Evolutionary conservation across 202 grass and related monocot genomes (phyloP).

Genomic region (Carex arenaria): DNA sequence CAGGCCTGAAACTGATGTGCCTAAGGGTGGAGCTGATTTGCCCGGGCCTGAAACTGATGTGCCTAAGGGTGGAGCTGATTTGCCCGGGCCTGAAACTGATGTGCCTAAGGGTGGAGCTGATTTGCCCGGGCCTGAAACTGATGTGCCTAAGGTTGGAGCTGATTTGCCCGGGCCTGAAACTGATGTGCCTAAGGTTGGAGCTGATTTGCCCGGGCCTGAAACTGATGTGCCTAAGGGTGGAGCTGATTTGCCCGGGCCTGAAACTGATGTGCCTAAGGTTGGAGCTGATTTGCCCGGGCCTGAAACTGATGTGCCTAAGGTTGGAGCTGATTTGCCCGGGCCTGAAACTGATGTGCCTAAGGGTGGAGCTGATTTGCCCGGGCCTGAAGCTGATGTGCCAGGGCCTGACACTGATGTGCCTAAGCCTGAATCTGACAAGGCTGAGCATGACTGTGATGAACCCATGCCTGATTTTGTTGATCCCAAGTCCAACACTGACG

Average conservation of each 20-base stretch:
- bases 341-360: background rate
- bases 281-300: background rate
- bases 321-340: background rate
- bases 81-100: background rate
- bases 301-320: background rate
- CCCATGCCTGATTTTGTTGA: no score
- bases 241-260: background rate
- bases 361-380: no score
- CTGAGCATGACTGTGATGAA: background rate
- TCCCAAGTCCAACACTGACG: conserved; percentile 27
- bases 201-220: background rate
- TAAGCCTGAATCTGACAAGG: background rate
- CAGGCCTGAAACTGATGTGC: background rate
- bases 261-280: background rate
- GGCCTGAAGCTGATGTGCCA: background rate
- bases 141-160: no score
- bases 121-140: conserved; percentile 4
- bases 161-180: no score
- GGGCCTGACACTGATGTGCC: background rate
- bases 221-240: background rate
- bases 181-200: background rate
- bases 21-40: background rate
- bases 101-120: no score
- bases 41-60: background rate
- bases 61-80: background rate